A percentile compares a stretch with the other conserved stretches of the same genome.
Conservation (phyloP, 2,329 filamentous ascomycete genomes). For the Furcasterigmium furcatum region DNA sequence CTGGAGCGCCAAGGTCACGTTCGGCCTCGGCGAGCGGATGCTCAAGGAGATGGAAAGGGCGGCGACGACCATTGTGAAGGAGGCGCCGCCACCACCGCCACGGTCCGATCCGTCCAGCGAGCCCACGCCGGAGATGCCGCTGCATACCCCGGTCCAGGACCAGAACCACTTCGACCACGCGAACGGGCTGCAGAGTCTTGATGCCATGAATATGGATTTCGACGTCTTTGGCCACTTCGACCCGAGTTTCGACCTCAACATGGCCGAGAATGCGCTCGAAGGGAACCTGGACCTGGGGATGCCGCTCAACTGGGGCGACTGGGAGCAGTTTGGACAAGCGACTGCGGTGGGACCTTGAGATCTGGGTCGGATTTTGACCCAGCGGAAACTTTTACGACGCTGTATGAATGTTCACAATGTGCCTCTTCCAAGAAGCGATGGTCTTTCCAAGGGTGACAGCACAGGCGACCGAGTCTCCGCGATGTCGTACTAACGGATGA, state of each 20-base stretch:
- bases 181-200: constrained; percentile 17
- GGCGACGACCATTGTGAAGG: constrained; percentile 35
- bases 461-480: too few species aligned
- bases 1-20: constrained; percentile 53
- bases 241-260: constrained; percentile 49
- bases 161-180: neutral
- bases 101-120: constrained; percentile 3
- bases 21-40: constrained; percentile 51
- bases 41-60: constrained; percentile 54
- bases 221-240: constrained; percentile 54
- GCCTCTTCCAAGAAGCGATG: too few species aligned
- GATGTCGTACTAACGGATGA: too few species aligned
- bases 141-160: neutral
- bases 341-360: too few species aligned
- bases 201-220: constrained; percentile 33
- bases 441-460: too few species aligned
- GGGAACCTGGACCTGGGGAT: constrained; percentile 52
- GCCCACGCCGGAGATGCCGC: constrained; percentile 1
- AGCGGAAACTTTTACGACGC: too few species aligned
- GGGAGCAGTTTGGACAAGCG: constrained; percentile 30
- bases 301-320: constrained; percentile 48
- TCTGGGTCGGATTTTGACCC: too few species aligned
- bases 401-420: too few species aligned
- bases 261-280: constrained; percentile 51
- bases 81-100: constrained; percentile 2